Base-by-base conservation (phyloP, 257 asterid species). In the Parsonsia alboflavescens region DNA sequence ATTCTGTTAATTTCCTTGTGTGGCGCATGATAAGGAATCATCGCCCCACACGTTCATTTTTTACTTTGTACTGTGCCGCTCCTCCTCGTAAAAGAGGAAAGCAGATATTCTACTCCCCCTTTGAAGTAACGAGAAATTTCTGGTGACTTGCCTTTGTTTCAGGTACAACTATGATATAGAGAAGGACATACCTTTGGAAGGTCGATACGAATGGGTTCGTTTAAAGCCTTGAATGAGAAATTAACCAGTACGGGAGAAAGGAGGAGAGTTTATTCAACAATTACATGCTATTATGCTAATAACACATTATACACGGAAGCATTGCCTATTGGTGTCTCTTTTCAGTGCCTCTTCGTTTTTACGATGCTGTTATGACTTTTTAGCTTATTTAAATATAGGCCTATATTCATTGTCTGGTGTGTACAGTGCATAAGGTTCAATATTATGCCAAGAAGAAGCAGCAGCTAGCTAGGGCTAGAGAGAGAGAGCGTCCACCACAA, bases 131-230 rank as follows among this genome's bases (percentile, higher is more conserved):
- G 54, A 75, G 4, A 42, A 24, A 50, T 45, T 15, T 46, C 22
- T 46, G 73, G 9, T 68, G 39, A 26, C 5, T 70, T 62, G 58
- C 24, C 53, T 54, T 64, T 68, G 57, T 70, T 86, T 62, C 88
- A 91, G 97, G 95, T 91, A 91, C 96, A 91, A 91, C 86, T 91
- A 78, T 80, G 97, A 91, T 79, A 66, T 87, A 22, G 90, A 78
- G 78, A 87, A 85, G 86, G 97, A 90, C 84, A 86, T 87, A 44
- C 95, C 97, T 54, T 64, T 89, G 91, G 90, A 89, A 73, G 97
- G 97, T 28, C 88, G 87, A 80, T 91, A 91, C 87, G 82, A 89
- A 78, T 91, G 97, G 97, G 85, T 88, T 84, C 90, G 57, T 26
- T 57, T 78, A 50, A 73, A 76, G 78, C 81, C 78, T 26, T 75